phyloP scores from a whole-genome alignment of 306 rosid species.

The Argentina anserina region DNA sequence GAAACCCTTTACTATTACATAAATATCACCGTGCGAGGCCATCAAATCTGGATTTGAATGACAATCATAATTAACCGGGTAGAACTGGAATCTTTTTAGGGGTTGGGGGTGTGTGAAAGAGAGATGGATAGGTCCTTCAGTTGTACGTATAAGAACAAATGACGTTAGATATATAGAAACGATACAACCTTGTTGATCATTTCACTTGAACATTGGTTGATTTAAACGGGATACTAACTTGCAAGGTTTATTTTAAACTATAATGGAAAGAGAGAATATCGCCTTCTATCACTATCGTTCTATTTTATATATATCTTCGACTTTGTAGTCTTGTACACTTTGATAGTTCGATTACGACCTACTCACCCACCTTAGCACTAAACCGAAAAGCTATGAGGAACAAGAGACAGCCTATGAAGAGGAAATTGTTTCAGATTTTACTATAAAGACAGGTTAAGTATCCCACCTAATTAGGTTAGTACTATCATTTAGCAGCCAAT shows the following conservation, averaged over 20 bases:
- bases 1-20: too few relatives aligned
- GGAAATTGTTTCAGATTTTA: neutral
- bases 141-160: neutral
- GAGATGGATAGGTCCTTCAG: neutral
- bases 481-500: conserved; percentile 1
- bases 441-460: neutral
- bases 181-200: neutral
- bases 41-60: too few relatives aligned
- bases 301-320: neutral
- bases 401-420: conserved; percentile 1
- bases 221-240: neutral
- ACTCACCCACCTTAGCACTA: conserved; percentile 9
- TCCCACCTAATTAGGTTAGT: neutral
- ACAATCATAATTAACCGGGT: neutral
- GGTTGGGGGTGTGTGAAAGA: neutral
- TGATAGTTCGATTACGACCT: neutral
- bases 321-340: neutral
- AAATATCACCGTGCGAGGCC: too few relatives aligned
- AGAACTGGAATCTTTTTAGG: neutral
- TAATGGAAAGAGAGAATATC: neutral
- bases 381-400: neutral
- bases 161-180: neutral
- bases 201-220: neutral
- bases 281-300: neutral
- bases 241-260: neutral